phyloP scores from a whole-genome alignment of 805 yeast genomes.

The Jamesozyma hellenica region DNA sequence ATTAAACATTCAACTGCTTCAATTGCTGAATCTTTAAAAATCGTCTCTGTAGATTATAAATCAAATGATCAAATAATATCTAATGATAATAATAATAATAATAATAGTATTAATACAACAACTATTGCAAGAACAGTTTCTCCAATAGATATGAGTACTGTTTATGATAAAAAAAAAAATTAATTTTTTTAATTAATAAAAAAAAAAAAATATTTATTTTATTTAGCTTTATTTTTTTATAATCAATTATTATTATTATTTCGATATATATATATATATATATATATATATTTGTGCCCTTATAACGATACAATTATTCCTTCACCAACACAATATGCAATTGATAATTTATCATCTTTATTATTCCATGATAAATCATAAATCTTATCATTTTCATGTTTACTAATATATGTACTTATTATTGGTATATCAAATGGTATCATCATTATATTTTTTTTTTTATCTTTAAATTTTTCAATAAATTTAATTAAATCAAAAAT shows the following conservation, averaged over 20 bases:
- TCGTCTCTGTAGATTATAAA: conserved; percentile 6
- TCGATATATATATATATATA: no score
- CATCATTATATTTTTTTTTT: conserved; percentile 8
- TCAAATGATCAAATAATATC: not conserved
- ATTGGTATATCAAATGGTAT: conserved; percentile 21
- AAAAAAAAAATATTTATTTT: no score
- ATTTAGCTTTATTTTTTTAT: no score
- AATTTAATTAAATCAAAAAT: conserved; percentile 34
- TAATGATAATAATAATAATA: no score
- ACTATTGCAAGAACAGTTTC: not conserved
- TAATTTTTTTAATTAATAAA: not conserved
- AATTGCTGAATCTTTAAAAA: conserved; percentile 1
- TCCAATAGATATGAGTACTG: no score
- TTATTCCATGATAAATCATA: conserved; percentile 31
- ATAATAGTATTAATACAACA: no score
- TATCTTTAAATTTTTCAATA: conserved; percentile 15
- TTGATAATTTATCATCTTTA: conserved; percentile 21
- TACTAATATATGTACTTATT: conserved; percentile 18
- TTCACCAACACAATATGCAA: conserved; percentile 27
- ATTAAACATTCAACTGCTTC: conserved; percentile 1
- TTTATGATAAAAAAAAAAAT: conserved; percentile 12
- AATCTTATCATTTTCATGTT: conserved; percentile 19
- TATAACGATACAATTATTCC: conserved; percentile 15
- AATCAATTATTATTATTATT: no score
- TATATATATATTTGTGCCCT: no score